A percentile compares a stretch with the other conserved stretches of the same genome.
Conservation (phyloP, 768 basidiomycete genomes). For the Boletus sp. region DNA sequence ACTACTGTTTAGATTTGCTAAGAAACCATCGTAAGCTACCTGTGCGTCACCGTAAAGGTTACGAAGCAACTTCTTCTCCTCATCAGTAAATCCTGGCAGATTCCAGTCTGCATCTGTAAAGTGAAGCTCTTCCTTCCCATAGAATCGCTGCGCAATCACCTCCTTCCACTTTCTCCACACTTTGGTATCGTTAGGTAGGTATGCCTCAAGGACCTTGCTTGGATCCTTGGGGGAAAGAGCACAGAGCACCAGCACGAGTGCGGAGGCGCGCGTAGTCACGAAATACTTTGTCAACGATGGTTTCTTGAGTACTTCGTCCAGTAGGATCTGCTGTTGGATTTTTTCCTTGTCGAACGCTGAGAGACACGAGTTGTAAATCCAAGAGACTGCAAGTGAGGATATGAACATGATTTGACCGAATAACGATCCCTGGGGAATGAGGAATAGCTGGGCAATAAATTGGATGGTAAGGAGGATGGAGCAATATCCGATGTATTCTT, state of each 20-base stretch:
- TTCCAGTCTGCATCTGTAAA: constrained; percentile 2
- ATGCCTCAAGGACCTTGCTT: constrained; percentile 6
- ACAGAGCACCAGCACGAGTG: constrained; percentile 5
- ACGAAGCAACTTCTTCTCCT: neutral
- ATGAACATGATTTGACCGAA: constrained; percentile 34
- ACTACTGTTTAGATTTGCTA: neutral
- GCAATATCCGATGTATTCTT: constrained; percentile 7
- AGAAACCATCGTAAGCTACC: neutral
- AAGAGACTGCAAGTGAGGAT: constrained; percentile 24
- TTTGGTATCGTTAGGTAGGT: constrained; percentile 9
- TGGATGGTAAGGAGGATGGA: constrained; percentile 24
- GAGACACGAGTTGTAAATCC: constrained; percentile 27
- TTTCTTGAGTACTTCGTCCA: neutral
- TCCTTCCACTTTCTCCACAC: constrained; percentile 9
- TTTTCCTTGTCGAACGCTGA: constrained; percentile 32
- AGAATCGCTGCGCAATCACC: neutral
- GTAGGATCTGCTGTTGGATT: constrained; percentile 10
- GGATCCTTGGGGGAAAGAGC: constrained; percentile 6
- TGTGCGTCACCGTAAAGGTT: constrained; percentile 4
- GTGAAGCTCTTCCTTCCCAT: neutral
- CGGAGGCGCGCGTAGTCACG: constrained; percentile 4
- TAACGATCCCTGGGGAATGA: constrained; percentile 27
- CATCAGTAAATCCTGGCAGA: neutral
- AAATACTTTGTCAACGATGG: neutral
- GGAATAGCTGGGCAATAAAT: constrained; percentile 28